Evolutionary conservation across 257 asterid species (phyloP).

Genomic region (Anisodus acutangulus): DNA sequence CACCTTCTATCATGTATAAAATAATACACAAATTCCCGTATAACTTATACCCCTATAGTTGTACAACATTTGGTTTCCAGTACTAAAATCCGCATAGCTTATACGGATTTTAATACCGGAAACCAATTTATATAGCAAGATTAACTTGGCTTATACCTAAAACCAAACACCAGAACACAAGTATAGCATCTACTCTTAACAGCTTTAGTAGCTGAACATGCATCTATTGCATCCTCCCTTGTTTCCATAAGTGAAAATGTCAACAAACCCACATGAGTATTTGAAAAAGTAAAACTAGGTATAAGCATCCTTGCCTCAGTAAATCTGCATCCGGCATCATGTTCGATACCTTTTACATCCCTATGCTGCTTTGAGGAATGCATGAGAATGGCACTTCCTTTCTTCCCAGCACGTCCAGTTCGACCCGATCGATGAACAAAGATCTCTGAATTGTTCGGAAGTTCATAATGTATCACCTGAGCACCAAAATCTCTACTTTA

Average conservation of each 20-base stretch:
- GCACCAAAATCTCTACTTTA: constrained; percentile 30
- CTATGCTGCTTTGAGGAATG: constrained; percentile 66
- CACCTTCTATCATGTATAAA: no score
- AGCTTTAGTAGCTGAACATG: not conserved
- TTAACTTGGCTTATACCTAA: not conserved
- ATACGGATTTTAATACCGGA: not conserved
- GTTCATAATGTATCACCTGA: constrained; percentile 91
- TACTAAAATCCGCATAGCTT: not conserved
- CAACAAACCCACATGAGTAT: constrained; percentile 17
- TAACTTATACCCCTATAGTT: no score
- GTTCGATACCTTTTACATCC: constrained; percentile 76
- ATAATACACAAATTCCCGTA: no score
- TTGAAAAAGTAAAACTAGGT: constrained; percentile 16
- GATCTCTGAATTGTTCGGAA: constrained; percentile 80
- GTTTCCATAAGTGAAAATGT: not conserved
- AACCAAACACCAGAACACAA: not conserved
- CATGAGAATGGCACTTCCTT: constrained; percentile 85
- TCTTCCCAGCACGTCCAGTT: constrained; percentile 99
- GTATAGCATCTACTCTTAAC: not conserved
- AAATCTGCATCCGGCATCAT: constrained; percentile 87
- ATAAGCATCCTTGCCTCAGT: constrained; percentile 54
- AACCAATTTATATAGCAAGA: not conserved
- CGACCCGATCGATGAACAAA: constrained; percentile 98
- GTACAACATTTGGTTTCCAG: no score
- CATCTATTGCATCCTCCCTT: not conserved